Evolutionary conservation across 805 yeast genomes (phyloP), one percentile per base, ranked within the genome.

Genomic region (Maudiozyma turicensis): DNA sequence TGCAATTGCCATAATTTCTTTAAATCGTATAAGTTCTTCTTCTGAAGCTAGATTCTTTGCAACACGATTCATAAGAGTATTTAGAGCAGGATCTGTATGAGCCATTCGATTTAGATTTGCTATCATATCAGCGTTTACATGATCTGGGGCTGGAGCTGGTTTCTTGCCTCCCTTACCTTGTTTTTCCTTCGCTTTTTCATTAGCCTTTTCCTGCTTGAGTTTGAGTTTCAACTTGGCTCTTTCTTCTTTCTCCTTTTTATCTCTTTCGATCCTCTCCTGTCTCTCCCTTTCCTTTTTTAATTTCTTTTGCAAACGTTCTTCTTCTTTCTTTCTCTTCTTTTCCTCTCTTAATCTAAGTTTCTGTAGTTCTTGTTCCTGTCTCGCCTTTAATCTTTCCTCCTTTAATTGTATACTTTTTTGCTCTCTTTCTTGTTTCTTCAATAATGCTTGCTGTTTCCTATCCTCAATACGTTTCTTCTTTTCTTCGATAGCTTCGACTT

Each of bases 71-170:
- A 91, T 89, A 47, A 91, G 68, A 0, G 75, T 67, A 54, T 81
- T 84, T 45, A 91, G 66, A 5, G 81, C 74, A 0, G 79, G 73
- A 58, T 89, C 95, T 5, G 74, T 72, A 40, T 84, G 75, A 0
- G 97, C 97, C 66, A 91, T 81, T 0, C 84, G 73, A 59, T 90
- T 90, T 59, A 91, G 74, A 57, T 88, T 86, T 4, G 85, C 80
- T 56, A 91, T 88, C 86, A 91, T 87, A 38, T 38, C 15, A 6
- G 40, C 14, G 8, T 15, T 35, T 6, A 15, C 29, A 15, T 26
- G 29, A 8, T 38, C 10, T 5, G 40, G 15, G 3, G 34, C 5
- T 8, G 34, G 34, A 3, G 34, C 34, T 32, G 34, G 34, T 5
- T 32, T 32, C 34, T 8, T 20, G 26, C 4, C 26, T 20, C 26